Conservation (phyloP, 495 filamentous ascomycete genomes). For the Penicillium desertorum region DNA sequence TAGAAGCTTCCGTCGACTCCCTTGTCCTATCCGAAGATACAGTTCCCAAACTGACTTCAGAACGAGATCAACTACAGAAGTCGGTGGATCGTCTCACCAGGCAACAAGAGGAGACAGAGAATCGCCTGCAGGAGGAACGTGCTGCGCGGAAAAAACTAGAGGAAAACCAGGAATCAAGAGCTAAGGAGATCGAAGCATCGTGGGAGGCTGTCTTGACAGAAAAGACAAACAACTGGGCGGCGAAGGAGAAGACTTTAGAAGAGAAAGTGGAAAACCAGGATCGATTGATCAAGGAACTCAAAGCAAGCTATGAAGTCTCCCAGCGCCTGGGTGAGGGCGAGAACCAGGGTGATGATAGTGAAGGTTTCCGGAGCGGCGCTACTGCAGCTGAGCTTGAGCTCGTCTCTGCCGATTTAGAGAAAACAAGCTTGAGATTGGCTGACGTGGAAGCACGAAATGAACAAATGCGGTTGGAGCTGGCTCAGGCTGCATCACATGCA, state of each 20-base stretch:
- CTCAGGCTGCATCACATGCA: constrained; percentile 77
- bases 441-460: constrained; percentile 95
- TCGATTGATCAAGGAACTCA: constrained; percentile 85
- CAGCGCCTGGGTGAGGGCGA: constrained; percentile 72
- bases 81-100: constrained; percentile 77
- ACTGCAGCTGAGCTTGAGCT: constrained; percentile 91
- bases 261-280: constrained; percentile 96
- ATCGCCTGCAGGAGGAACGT: constrained; percentile 70
- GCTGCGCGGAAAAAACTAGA: constrained; percentile 71
- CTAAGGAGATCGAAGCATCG: constrained; percentile 83
- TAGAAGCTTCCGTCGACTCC: constrained; percentile 94
- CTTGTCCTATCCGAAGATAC: constrained; percentile 88
- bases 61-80: constrained; percentile 82
- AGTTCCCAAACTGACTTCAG: constrained; percentile 77
- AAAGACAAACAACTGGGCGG: constrained; percentile 94
- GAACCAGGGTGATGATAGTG: constrained; percentile 56
- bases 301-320: constrained; percentile 95
- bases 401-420: constrained; percentile 84
- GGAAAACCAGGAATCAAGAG: constrained; percentile 67
- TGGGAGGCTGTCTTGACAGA: constrained; percentile 92
- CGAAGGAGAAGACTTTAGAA: constrained; percentile 87
- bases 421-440: constrained; percentile 79
- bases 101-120: constrained; percentile 87
- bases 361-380: constrained; percentile 56
- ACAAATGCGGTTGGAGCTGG: constrained; percentile 84